Percentiles rank a stretch among this genome's conserved stretches.
These are phyloP conservation scores for Xylaria grammica DNA, from an alignment of 495 filamentous ascomycete genomes.

Conservation along the genomic window DNA sequence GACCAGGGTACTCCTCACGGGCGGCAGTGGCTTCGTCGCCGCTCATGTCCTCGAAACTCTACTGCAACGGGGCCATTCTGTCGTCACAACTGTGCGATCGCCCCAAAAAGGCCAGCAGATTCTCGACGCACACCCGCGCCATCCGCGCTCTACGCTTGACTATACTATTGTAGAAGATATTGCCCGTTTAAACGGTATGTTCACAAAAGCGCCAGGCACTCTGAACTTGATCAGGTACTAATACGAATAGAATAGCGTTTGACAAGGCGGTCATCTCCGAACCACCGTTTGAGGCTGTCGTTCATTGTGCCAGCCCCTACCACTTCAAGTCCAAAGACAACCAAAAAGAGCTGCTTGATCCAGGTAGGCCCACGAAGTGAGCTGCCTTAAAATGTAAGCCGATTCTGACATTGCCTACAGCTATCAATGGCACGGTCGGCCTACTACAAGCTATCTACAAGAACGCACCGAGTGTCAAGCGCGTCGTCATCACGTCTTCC, in stretches of 20 bases:
- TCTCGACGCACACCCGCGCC: conserved; percentile 33
- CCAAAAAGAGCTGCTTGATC: conserved; percentile 46
- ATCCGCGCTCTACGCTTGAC: conserved; percentile 26
- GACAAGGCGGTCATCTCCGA: conserved; percentile 35
- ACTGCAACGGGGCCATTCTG: conserved; percentile 28
- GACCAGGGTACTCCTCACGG: conserved; percentile 13
- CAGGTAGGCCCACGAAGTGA: conserved; percentile 12
- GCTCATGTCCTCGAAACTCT: conserved; percentile 33
- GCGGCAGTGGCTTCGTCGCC: conserved; percentile 35
- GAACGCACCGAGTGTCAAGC: conserved; percentile 41
- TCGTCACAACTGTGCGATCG: conserved; percentile 48
- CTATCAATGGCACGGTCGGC: conserved; percentile 49
- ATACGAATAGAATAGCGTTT: neutral
- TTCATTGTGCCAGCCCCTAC: conserved; percentile 54
- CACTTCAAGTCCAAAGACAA: conserved; percentile 43
- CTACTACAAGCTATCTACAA: conserved; percentile 44
- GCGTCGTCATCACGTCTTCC: conserved; percentile 53
- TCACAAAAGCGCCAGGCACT: too few species aligned
- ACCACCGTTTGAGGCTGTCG: conserved; percentile 43
- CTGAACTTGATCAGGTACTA: too few species aligned
- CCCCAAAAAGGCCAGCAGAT: conserved; percentile 45
- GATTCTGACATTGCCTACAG: conserved; percentile 13
- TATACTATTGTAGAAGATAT: conserved; percentile 46
- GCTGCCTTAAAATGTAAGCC: neutral
- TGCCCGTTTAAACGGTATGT: conserved; percentile 37